Conservation (phyloP, 495 filamentous ascomycete species). For the Articulospora tetracladia region DNA sequence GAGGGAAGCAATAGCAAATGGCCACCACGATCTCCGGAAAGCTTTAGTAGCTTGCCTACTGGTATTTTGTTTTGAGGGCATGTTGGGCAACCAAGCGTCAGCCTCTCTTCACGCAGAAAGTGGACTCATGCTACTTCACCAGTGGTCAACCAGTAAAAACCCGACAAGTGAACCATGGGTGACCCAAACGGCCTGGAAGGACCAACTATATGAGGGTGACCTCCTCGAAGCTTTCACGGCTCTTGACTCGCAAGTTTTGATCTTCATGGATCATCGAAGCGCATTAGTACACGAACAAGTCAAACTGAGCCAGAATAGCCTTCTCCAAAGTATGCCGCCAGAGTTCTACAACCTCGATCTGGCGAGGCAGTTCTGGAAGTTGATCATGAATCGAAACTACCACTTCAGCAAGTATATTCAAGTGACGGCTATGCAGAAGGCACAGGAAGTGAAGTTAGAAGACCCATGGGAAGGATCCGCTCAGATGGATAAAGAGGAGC, state of each 20-base stretch:
- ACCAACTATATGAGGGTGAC: slow-evolving; percentile 1
- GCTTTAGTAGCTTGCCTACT: slow-evolving; percentile 14
- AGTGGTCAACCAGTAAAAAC: not conserved
- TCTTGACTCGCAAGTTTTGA: slow-evolving; percentile 16
- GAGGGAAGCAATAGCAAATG: slow-evolving; percentile 12
- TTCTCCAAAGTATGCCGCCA: slow-evolving; percentile 8
- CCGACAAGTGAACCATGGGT: not conserved
- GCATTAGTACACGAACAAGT: not conserved
- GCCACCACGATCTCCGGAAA: slow-evolving; percentile 9
- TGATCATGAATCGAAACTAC: slow-evolving; percentile 18
- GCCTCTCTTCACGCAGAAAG: slow-evolving; percentile 3
- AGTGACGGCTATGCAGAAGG: not conserved
- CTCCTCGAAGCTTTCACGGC: slow-evolving; percentile 2
- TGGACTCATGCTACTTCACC: slow-evolving; percentile 12
- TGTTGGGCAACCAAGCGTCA: slow-evolving; percentile 13
- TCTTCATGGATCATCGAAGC: slow-evolving; percentile 15
- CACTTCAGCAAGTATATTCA: slow-evolving; percentile 8
- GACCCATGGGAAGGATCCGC: not conserved
- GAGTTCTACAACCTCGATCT: not conserved
- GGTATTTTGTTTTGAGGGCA: slow-evolving; percentile 14
- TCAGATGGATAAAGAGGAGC: not conserved
- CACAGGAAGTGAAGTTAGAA: not conserved
- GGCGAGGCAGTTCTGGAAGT: slow-evolving; percentile 8
- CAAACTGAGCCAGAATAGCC: not conserved
- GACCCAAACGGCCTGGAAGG: not conserved